A percentile compares a stretch with the other conserved stretches of the same genome.
phyloP scores from a whole-genome alignment of 192 early-diverging fungal species.

The Spizellomyces punctatus region DNA sequence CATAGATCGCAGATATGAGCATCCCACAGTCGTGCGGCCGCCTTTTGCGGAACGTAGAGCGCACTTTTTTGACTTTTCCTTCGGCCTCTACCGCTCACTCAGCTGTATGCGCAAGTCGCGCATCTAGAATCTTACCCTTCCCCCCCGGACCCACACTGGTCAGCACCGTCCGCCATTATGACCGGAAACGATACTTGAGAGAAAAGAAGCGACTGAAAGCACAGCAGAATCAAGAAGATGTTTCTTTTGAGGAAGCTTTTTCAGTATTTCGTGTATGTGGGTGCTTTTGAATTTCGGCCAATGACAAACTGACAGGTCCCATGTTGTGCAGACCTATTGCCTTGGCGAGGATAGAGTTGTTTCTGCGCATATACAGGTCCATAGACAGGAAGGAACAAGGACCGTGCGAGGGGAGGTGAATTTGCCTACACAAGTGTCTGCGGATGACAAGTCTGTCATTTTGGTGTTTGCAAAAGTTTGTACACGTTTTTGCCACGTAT shows the following conservation, averaged over 20 bases:
- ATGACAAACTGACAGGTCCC: not conserved
- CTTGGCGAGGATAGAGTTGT: constrained; percentile 35
- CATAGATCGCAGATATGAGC: too few species aligned
- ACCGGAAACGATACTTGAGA: constrained; percentile 46
- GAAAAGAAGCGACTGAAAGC: constrained; percentile 48
- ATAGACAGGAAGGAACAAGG: constrained; percentile 68
- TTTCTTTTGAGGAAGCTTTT: constrained; percentile 38
- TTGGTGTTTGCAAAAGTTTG: constrained; percentile 83
- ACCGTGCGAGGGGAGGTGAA: constrained; percentile 80
- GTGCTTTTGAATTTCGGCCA: constrained; percentile 14
- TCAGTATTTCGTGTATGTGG: constrained; percentile 32
- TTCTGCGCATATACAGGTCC: constrained; percentile 33
- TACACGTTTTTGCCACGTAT: not conserved
- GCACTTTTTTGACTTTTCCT: too few species aligned
- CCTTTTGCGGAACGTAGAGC: too few species aligned
- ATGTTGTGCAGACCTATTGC: constrained; percentile 34
- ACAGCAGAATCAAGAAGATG: constrained; percentile 41
- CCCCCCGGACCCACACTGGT: too few species aligned
- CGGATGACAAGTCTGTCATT: constrained; percentile 49
- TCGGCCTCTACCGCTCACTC: too few species aligned
- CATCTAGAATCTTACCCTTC: too few species aligned
- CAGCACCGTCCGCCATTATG: constrained; percentile 25
- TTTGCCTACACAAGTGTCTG: constrained; percentile 65
- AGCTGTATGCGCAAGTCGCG: too few species aligned
- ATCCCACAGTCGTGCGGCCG: too few species aligned